These are phyloP conservation scores for Trametes cingulata DNA, from an alignment of 768 basidiomycete species.

Conservation along the genomic window DNA sequence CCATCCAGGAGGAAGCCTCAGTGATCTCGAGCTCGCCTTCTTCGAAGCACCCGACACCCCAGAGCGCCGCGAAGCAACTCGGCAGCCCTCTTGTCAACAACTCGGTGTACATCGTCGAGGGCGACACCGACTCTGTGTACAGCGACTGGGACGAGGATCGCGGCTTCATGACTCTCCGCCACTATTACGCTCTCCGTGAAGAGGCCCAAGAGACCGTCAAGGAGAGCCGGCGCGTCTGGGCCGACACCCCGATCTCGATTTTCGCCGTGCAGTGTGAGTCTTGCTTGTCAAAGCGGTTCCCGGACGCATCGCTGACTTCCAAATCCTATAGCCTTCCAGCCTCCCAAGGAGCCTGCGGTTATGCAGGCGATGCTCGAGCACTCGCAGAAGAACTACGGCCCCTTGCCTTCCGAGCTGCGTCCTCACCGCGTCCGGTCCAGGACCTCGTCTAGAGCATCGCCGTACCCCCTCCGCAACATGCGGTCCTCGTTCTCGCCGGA, in stretches of 20 bases:
- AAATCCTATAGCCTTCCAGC: conserved; percentile 58
- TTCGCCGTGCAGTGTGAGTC: conserved; percentile 71
- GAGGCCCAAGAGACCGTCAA: conserved; percentile 66
- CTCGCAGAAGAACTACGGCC: conserved; percentile 68
- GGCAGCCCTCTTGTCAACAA: conserved; percentile 18
- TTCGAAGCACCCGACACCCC: conserved; percentile 13
- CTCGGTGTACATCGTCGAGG: conserved; percentile 57
- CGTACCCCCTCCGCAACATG: conserved; percentile 59
- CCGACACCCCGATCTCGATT: conserved; percentile 72
- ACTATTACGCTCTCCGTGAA: conserved; percentile 66
- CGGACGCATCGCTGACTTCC: not conserved
- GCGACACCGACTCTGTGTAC: conserved; percentile 40
- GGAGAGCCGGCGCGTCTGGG: conserved; percentile 67
- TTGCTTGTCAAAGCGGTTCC: not conserved
- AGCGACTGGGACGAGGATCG: conserved; percentile 67
- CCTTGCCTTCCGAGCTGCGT: conserved; percentile 72
- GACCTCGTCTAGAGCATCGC: conserved; percentile 70
- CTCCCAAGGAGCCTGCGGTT: conserved; percentile 59
- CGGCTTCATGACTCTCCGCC: conserved; percentile 64
- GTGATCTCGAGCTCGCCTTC: conserved; percentile 34
- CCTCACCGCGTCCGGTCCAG: conserved; percentile 63
- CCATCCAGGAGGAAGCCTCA: conserved; percentile 70
- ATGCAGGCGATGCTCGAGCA: conserved; percentile 77
- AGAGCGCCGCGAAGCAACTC: conserved; percentile 8
- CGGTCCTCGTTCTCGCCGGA: conserved; percentile 50